These are phyloP conservation scores for Rubroboletus satanas DNA, from an alignment of 768 basidiomycete species.

Conservation along the genomic window DNA sequence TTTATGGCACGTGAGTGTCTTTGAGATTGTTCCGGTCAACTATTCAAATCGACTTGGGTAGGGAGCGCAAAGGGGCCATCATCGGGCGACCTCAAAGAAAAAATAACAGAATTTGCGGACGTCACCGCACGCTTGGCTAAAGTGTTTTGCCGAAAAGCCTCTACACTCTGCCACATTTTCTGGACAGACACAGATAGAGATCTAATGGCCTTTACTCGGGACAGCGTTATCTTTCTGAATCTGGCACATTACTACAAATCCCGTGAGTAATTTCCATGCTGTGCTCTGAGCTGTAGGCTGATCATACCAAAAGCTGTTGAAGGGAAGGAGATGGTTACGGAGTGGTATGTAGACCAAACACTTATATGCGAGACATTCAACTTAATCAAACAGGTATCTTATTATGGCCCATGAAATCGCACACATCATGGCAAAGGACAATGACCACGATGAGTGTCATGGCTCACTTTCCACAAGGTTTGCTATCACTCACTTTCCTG, in stretches of 20 bases:
- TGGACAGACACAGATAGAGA: slow-evolving; percentile 16
- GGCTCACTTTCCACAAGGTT: slow-evolving; percentile 19
- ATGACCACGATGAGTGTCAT: slow-evolving; percentile 28
- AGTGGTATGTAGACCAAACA: slow-evolving; percentile 8
- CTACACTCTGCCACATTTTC: slow-evolving; percentile 7
- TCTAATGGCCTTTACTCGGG: slow-evolving; percentile 17
- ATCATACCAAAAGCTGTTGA: background rate
- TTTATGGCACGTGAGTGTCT: slow-evolving; percentile 11
- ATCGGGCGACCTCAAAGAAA: background rate
- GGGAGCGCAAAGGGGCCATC: background rate
- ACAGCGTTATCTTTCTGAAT: slow-evolving; percentile 3
- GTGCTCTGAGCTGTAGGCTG: background rate
- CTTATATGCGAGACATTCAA: background rate
- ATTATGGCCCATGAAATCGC: slow-evolving; percentile 30
- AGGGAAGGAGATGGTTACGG: background rate
- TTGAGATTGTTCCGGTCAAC: too few relatives aligned
- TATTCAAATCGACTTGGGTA: background rate
- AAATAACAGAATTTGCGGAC: background rate
- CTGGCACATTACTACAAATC: slow-evolving; percentile 10
- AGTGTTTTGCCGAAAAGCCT: background rate
- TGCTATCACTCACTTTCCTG: slow-evolving; percentile 1
- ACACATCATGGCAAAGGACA: slow-evolving; percentile 21
- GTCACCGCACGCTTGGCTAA: background rate
- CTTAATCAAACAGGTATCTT: slow-evolving; percentile 18
- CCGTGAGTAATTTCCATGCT: background rate